Evolutionary conservation across 78 protist genomes (phyloP), one percentile per base, ranked within the genome.

Genomic region (Dictyostelium brefeldianum): DNA sequence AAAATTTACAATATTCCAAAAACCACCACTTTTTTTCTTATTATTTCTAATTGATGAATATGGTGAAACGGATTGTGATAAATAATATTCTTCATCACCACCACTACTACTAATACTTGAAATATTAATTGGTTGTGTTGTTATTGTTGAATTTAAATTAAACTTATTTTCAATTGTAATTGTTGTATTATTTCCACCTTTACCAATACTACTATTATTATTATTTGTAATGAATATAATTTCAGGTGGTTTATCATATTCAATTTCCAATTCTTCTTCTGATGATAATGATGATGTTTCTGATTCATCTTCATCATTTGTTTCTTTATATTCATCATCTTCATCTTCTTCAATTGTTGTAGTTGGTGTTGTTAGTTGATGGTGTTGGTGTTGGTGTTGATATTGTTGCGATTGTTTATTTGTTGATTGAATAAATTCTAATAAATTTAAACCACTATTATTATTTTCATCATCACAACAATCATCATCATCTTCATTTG

Each of bases 211-310:
- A 27, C 29, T 64, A n/a, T 27, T 64, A 65, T 65, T 25, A 22
- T 4, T 12, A 17, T 17, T 11, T 17, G 59, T 17, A 15, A 4
- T 1, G 14, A 22, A 65, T 12, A 65, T 10, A 6, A 29, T 22
- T 65, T 65, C 31, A 65, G 78, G 78, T 41, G 78, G 78, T 70
- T 70, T 70, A 25, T 77, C 82, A 12, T 77, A 29, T 53, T 77
- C 82, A 51, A 77, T 53, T 20, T 77, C 82, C 10, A 41, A 6
- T 5, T 77, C 82, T 29, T 77, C 82, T 29, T 53, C 67, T 10
- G 82, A 47, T n/a, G 67, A 77, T 22, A 57, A 48, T n/a, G 62
- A 53, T 27, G 82, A 77, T 1, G 82, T 29, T 22, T n/a, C 51
- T 0, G 81, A 74, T 20, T 47, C 57, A n/a, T 73, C 43, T 5